These are phyloP conservation scores for Penicillium fimorum DNA, from an alignment of 495 filamentous ascomycete genomes.

Conservation along the genomic window DNA sequence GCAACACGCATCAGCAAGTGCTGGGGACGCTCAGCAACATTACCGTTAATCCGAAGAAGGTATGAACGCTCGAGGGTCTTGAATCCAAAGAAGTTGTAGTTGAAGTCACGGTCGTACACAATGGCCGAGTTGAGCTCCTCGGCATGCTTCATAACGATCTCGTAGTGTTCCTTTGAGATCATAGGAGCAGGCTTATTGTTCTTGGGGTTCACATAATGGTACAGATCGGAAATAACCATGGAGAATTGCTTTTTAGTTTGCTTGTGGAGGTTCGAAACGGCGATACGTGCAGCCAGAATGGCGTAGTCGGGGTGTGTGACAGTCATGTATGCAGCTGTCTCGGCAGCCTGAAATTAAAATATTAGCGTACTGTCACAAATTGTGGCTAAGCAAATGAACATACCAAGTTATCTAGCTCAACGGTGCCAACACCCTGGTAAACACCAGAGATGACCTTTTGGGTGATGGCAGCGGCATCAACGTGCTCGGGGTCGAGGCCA, in stretches of 20 bases:
- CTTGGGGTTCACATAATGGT: constrained; percentile 95
- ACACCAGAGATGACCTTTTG: constrained; percentile 99
- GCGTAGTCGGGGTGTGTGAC: constrained; percentile 99
- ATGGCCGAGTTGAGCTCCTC: constrained; percentile 98
- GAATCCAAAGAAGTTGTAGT: constrained; percentile 99
- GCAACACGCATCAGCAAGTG: constrained; percentile 99
- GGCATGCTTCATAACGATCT: constrained; percentile 89
- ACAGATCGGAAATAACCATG: constrained; percentile 85
- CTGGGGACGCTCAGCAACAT: constrained; percentile 93
- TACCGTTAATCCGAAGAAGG: constrained; percentile 85
- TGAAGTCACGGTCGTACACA: constrained; percentile 98
- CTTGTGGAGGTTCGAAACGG: constrained; percentile 99
- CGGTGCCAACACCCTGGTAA: constrained; percentile 94
- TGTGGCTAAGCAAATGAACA: constrained; percentile 28
- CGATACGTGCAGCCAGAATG: constrained; percentile 96
- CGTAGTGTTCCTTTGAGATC: constrained; percentile 86
- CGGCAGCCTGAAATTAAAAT: constrained; percentile 68
- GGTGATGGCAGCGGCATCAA: constrained; percentile 96
- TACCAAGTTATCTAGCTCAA: constrained; percentile 95
- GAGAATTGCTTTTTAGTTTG: constrained; percentile 99
- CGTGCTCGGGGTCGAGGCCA: constrained; percentile 91
- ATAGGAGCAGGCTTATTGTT: constrained; percentile 82
- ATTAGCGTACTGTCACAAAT: constrained; percentile 12
- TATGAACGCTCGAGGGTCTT: constrained; percentile 99
- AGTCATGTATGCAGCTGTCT: constrained; percentile 99